Evolutionary conservation across 2,329 filamentous ascomycete genomes (phyloP).

Genomic region (Fusarium torreyae): DNA sequence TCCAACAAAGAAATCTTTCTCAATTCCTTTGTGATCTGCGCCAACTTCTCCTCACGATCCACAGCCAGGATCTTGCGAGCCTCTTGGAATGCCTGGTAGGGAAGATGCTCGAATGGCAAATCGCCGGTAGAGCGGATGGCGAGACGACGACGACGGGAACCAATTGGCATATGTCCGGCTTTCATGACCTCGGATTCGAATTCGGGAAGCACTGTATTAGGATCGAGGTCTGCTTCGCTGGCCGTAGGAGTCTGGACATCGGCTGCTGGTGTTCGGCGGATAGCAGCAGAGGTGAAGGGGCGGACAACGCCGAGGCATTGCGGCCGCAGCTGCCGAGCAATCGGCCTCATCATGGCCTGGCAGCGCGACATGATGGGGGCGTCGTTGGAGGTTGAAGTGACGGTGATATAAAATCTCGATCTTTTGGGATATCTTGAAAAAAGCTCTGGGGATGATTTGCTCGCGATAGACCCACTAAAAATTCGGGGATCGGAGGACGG

Average conservation of each 20-base stretch:
- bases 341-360: slow-evolving; percentile 71
- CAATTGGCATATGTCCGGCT: slow-evolving; percentile 79
- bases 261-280: slow-evolving; percentile 47
- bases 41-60: slow-evolving; percentile 86
- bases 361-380: slow-evolving; percentile 69
- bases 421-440: slow-evolving; percentile 42
- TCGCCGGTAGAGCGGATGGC: slow-evolving; percentile 75
- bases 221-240: slow-evolving; percentile 67
- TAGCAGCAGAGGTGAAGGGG: slow-evolving; percentile 55
- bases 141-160: slow-evolving; percentile 86
- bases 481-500: slow-evolving; percentile 48
- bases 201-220: slow-evolving; percentile 74
- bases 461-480: slow-evolving; percentile 49
- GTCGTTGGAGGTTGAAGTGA: slow-evolving; percentile 25
- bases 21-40: slow-evolving; percentile 77
- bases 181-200: slow-evolving; percentile 77
- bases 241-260: slow-evolving; percentile 46
- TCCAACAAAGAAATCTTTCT: slow-evolving; percentile 78
- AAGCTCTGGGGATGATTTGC: slow-evolving; percentile 48
- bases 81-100: slow-evolving; percentile 98
- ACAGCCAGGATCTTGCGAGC: slow-evolving; percentile 85
- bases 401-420: slow-evolving; percentile 26
- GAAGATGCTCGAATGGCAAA: slow-evolving; percentile 91
- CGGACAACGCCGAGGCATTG: slow-evolving; percentile 55
- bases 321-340: slow-evolving; percentile 66